These are phyloP conservation scores for Malus sieversii DNA, from an alignment of 306 rosid genomes.

Conservation along the genomic window DNA sequence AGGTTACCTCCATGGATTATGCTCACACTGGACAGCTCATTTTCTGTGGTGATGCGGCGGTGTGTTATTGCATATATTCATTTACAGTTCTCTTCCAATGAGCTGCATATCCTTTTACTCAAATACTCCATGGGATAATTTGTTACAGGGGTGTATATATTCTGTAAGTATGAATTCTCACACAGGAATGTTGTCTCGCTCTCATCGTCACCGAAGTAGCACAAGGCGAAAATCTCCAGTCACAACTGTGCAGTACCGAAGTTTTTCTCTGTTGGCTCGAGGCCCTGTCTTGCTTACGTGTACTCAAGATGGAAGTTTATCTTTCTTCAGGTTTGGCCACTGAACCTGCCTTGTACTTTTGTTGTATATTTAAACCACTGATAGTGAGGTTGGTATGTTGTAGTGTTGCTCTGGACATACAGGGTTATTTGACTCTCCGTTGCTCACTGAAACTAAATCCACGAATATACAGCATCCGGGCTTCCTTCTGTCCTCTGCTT, in stretches of 20 bases:
- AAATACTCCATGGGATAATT: slow-evolving; percentile 23
- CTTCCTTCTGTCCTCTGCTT: slow-evolving; percentile 91
- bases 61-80: slow-evolving; percentile 27
- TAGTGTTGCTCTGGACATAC: slow-evolving; percentile 81
- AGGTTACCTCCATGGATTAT: slow-evolving; percentile 84
- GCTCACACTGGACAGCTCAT: slow-evolving; percentile 86
- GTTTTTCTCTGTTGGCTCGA: slow-evolving; percentile 84
- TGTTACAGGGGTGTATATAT: slow-evolving; percentile 73
- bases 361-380: slow-evolving; percentile 16
- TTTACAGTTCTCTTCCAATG: slow-evolving; percentile 8
- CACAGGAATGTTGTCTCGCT: slow-evolving; percentile 78
- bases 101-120: slow-evolving; percentile 12
- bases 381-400: slow-evolving; percentile 16
- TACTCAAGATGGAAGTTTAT: slow-evolving; percentile 80
- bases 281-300: slow-evolving; percentile 91
- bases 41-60: slow-evolving; percentile 82
- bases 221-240: slow-evolving; percentile 70
- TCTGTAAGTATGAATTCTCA: slow-evolving; percentile 81
- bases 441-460: slow-evolving; percentile 89
- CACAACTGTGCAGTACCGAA: slow-evolving; percentile 78
- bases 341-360: slow-evolving; percentile 5
- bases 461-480: slow-evolving; percentile 75
- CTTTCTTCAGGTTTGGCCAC: slow-evolving; percentile 78
- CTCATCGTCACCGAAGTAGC: slow-evolving; percentile 71
- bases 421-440: slow-evolving; percentile 93